A percentile compares a stretch with the other conserved stretches of the same genome.
Conservation (phyloP, 2,329 filamentous ascomycete species). For the Lithohypha guttulata region DNA sequence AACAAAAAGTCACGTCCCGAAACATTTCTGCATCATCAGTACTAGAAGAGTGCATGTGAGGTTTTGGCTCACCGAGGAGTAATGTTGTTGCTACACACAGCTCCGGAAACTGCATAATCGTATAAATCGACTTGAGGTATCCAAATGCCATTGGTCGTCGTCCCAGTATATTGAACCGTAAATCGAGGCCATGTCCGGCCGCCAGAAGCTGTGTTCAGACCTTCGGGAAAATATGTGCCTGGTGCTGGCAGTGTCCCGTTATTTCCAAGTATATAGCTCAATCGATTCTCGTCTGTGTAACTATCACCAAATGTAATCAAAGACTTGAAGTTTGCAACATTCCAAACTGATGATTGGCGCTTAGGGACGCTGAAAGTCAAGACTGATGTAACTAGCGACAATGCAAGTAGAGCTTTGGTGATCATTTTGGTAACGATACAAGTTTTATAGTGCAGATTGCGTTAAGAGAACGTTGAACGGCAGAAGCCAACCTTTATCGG, state of each 20-base stretch:
- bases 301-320: slow-evolving; percentile 64
- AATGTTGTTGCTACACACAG: slow-evolving; percentile 60
- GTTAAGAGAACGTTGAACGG: too few species aligned
- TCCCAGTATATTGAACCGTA: slow-evolving; percentile 49
- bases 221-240: slow-evolving; percentile 43
- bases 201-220: slow-evolving; percentile 47
- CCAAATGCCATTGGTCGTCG: slow-evolving; percentile 37
- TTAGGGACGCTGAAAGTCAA: not conserved
- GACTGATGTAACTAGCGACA: not conserved
- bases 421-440: not conserved
- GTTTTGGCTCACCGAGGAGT: slow-evolving; percentile 30
- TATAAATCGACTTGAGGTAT: slow-evolving; percentile 29
- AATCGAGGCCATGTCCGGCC: slow-evolving; percentile 60
- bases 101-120: slow-evolving; percentile 64
- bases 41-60: not conserved
- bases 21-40: slow-evolving; percentile 43
- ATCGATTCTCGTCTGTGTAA: slow-evolving; percentile 62
- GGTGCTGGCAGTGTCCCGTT: slow-evolving; percentile 52
- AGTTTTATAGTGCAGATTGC: too few species aligned
- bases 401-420: not conserved
- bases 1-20: slow-evolving; percentile 43
- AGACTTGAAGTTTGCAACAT: slow-evolving; percentile 44
- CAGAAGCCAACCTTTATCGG: too few species aligned
- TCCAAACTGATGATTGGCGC: slow-evolving; percentile 17
- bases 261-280: slow-evolving; percentile 51